phyloP scores from a whole-genome alignment of 1,139 yeast species.

The Blastobotrys serpentis region DNA sequence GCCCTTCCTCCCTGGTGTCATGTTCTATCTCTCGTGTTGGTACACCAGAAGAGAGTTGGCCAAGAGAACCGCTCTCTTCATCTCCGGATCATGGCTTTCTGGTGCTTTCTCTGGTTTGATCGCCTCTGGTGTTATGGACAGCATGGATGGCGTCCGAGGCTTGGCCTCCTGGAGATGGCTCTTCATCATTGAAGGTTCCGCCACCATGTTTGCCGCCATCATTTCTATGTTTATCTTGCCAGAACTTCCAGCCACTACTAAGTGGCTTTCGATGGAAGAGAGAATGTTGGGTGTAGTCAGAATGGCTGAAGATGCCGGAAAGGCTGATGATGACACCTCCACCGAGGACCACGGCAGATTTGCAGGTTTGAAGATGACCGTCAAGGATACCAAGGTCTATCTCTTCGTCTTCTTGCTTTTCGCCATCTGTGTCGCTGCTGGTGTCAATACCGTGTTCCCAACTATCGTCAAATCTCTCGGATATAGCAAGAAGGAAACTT shows the following conservation, averaged over 20 bases:
- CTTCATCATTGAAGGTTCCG: conserved; percentile 40
- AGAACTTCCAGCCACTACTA: conserved; percentile 48
- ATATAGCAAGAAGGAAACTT: conserved; percentile 49
- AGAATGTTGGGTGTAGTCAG: conserved; percentile 18
- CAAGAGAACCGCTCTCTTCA: conserved; percentile 54
- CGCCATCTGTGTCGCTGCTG: conserved; percentile 44
- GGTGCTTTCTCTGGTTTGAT: conserved; percentile 39
- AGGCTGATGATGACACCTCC: conserved; percentile 12
- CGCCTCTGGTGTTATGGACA: conserved; percentile 38
- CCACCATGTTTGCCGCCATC: conserved; percentile 34
- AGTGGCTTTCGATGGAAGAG: conserved; percentile 44
- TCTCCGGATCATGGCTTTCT: conserved; percentile 41
- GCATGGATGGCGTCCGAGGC: conserved; percentile 34
- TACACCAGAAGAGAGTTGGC: conserved; percentile 38
- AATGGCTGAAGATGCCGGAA: conserved; percentile 15
- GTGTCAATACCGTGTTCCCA: conserved; percentile 63
- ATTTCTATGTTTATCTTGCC: conserved; percentile 22
- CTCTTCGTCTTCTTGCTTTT: conserved; percentile 27
- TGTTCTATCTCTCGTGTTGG: conserved; percentile 35
- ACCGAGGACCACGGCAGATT: background rate
- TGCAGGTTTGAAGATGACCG: conserved; percentile 22
- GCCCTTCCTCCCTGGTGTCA: conserved; percentile 34
- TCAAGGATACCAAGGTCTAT: conserved; percentile 39
- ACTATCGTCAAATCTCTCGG: conserved; percentile 57
- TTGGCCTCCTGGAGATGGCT: conserved; percentile 42